A percentile compares a stretch with the other conserved stretches of the same genome.
These are phyloP conservation scores for Fagus sylvatica DNA, from an alignment of 306 rosid species.

Conservation along the genomic window DNA sequence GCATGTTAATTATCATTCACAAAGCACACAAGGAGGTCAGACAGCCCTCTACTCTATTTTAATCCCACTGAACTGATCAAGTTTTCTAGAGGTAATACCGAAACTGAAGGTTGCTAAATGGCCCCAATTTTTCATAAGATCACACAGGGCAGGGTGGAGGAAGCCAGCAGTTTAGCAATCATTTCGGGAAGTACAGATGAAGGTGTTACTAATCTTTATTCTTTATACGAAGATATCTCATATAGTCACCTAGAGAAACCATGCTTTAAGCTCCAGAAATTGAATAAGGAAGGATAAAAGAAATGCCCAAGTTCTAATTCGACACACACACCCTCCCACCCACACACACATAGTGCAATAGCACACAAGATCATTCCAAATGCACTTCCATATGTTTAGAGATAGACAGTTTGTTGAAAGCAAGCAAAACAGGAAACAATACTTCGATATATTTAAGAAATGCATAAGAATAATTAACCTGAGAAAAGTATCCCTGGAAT, in stretches of 20 bases:
- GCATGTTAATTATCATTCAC: constrained; percentile 6
- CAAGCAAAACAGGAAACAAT: not conserved
- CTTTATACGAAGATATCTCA: not conserved
- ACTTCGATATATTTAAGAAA: constrained; percentile 1
- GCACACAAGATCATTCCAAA: not conserved
- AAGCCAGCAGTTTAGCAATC: not conserved
- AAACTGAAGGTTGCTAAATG: not conserved
- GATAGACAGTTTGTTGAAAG: constrained; percentile 3
- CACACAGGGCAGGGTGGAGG: not conserved
- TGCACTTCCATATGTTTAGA: constrained; percentile 3
- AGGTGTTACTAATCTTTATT: not conserved
- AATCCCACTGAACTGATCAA: not conserved
- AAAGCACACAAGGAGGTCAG: not conserved
- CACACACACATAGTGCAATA: not conserved
- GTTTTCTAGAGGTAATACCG: not conserved
- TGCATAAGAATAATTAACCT: constrained; percentile 46
- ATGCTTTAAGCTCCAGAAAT: not conserved
- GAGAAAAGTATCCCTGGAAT: constrained; percentile 89
- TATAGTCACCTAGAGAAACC: not conserved
- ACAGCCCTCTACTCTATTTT: not conserved
- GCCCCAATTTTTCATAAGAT: not conserved
- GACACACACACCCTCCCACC: not conserved
- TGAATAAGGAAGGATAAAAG: not conserved
- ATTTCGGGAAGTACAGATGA: not conserved
- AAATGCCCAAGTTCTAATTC: not conserved